Base-by-base conservation (phyloP, 2,329 filamentous ascomycete genomes). In the Dryadomyces quercus-mongolicae region DNA sequence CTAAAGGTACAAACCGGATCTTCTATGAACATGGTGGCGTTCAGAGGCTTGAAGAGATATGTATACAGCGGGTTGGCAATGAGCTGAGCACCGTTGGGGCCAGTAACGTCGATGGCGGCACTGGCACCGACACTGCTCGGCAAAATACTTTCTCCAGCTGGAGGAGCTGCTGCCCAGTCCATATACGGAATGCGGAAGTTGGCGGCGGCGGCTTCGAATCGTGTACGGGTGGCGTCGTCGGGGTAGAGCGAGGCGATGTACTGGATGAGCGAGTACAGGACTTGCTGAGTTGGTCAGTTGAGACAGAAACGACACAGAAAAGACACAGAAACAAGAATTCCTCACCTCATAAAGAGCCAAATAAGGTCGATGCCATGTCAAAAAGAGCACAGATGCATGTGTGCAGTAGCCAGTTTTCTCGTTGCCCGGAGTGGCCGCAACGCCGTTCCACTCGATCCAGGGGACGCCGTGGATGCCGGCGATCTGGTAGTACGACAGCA, bases 301-400 rank as follows among this genome's bases (percentile, higher is more conserved):
- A 2, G 20, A 9, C 22, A 12, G 7, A 21, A 12, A 40, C 10
- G 15, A 40, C 15, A n/a, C n/a, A n/a, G n/a, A n/a, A n/a, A n/a
- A n/a, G n/a, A n/a, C n/a, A n/a, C n/a, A n/a, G 36, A 4, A 13
- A 2, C 36, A 40, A 40, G 36, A 4, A 12, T 1, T 20, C 64
- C 53, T n/a, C 64, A 77, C 78, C 71, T 82, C 78, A 55, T 78
- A 79, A 51, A 81, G 66, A 34, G 74, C 76, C 56, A 93, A 72
- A 66, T 92, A 94, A 1, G 88, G 86, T 51, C 89, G 80, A 72
- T 95, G 89, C 89, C 89, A 94, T 43, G 83, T 77, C 43, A 85
- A 80, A 65, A 95, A 93, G 16, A 93, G 71, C 44, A 84, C 80
- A 1, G 85, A 86, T 22, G 70, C 22, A 67, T 95, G 89, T 15